Conservation (phyloP, 192 early-diverging fungal species). For the Jimgerdemannia lactiflua region DNA sequence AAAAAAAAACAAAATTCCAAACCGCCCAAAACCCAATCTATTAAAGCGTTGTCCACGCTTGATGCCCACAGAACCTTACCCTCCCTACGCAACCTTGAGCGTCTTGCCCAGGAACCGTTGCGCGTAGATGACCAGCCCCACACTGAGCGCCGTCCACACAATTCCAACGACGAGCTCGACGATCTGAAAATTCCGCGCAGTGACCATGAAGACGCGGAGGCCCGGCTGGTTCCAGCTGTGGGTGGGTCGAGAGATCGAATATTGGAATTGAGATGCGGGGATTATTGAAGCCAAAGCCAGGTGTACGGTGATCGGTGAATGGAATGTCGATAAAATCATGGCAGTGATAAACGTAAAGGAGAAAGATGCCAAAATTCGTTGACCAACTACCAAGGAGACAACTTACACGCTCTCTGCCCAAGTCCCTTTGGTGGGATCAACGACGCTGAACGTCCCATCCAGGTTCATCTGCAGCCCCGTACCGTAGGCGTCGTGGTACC, state of each 20-base stretch:
- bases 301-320: neutral
- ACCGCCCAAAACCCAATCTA: too few relatives aligned
- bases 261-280: neutral
- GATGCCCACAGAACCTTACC: neutral
- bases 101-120: constrained; percentile 32
- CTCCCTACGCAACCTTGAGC: constrained; percentile 23
- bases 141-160: constrained; percentile 27
- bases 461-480: constrained; percentile 39
- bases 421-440: constrained; percentile 38
- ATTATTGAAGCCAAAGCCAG: neutral
- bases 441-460: constrained; percentile 28
- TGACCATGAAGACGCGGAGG: constrained; percentile 39
- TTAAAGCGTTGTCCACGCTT: too few relatives aligned
- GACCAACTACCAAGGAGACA: neutral
- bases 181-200: constrained; percentile 31
- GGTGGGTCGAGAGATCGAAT: neutral
- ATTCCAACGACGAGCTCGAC: constrained; percentile 42
- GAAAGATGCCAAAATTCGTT: constrained; percentile 2
- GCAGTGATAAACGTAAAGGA: neutral
- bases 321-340: neutral
- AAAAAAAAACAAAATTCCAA: too few relatives aligned
- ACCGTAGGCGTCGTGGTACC: constrained; percentile 53
- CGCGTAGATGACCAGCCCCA: constrained; percentile 24
- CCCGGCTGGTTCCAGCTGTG: constrained; percentile 43
- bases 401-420: constrained; percentile 58